Evolutionary conservation across 352 stramenopile species (phyloP).

Genomic region (Phytophthora meadii): DNA sequence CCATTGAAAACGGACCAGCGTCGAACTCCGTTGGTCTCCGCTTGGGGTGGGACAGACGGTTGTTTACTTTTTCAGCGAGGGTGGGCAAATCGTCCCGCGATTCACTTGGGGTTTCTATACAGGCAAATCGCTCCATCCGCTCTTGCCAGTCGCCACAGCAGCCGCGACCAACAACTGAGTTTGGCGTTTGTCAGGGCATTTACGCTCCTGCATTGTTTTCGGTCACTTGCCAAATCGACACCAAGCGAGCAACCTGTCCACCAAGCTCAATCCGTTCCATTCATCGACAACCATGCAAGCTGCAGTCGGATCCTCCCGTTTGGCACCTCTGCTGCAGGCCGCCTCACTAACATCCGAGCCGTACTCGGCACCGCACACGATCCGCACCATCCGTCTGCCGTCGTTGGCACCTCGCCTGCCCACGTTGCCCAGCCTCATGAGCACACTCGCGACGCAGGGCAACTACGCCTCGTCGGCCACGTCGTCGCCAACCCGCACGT

Average conservation of each 20-base stretch:
- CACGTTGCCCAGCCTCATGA: constrained; percentile 42
- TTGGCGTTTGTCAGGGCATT: constrained; percentile 24
- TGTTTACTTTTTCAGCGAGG: constrained; percentile 24
- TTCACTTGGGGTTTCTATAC: constrained; percentile 23
- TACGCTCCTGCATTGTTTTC: not conserved
- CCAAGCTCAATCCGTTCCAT: not conserved
- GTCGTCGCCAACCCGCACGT: constrained; percentile 26
- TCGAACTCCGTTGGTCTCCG: constrained; percentile 8
- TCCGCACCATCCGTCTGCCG: constrained; percentile 42
- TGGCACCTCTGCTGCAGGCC: constrained; percentile 39
- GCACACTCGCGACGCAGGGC: constrained; percentile 27
- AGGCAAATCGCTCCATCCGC: constrained; percentile 21
- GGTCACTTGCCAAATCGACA: constrained; percentile 31
- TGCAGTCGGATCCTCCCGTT: constrained; percentile 26
- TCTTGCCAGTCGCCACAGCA: constrained; percentile 39
- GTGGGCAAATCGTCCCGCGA: constrained; percentile 20
- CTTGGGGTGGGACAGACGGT: constrained; percentile 21
- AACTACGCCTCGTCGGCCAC: constrained; percentile 14
- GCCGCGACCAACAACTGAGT: constrained; percentile 23
- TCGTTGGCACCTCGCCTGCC: constrained; percentile 41
- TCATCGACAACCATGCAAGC: constrained; percentile 28
- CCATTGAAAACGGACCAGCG: constrained; percentile 10
- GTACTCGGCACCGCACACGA: constrained; percentile 28
- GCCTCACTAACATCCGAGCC: constrained; percentile 23
- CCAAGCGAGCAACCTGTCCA: constrained; percentile 4